These are phyloP conservation scores for Kodamaea lidongshanica DNA, from an alignment of 805 yeast genomes.

Conservation along the genomic window DNA sequence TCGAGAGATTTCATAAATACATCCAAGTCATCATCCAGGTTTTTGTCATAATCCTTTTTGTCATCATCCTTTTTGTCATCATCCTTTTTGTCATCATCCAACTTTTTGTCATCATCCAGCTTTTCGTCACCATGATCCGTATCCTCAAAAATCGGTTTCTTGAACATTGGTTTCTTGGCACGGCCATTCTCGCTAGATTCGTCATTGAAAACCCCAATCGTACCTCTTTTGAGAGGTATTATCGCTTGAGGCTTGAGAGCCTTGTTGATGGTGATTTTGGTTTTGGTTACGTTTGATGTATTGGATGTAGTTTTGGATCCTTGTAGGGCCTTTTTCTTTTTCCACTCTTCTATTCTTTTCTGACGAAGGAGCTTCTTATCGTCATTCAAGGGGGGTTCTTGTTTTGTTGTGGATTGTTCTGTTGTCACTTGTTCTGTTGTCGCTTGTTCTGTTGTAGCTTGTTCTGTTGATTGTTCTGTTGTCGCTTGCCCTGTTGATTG, in stretches of 20 bases:
- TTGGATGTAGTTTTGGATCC: not conserved
- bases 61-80: slow-evolving; percentile 25
- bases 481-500: slow-evolving; percentile 3
- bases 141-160: slow-evolving; percentile 5
- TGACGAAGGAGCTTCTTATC: slow-evolving; percentile 24
- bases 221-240: slow-evolving; percentile 1
- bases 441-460: slow-evolving; percentile 2
- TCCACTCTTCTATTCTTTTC: slow-evolving; percentile 48
- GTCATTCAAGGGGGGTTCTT: slow-evolving; percentile 5
- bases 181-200: slow-evolving; percentile 2
- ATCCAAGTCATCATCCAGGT: slow-evolving; percentile 18
- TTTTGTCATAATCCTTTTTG: slow-evolving; percentile 9
- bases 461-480: not conserved
- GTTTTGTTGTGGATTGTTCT: not conserved
- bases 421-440: not conserved
- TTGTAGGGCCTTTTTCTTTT: slow-evolving; percentile 26
- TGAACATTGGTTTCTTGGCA: slow-evolving; percentile 6
- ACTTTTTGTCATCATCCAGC: not conserved
- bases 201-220: slow-evolving; percentile 8
- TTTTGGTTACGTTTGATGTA: not conserved
- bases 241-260: too few relatives aligned
- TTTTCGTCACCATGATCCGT: not conserved
- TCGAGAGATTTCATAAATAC: slow-evolving; percentile 8
- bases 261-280: slow-evolving; percentile 2
- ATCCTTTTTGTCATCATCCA: not conserved